Evolutionary conservation across 306 rosid species (phyloP).

Genomic region (Vigna reflexopilosa): DNA sequence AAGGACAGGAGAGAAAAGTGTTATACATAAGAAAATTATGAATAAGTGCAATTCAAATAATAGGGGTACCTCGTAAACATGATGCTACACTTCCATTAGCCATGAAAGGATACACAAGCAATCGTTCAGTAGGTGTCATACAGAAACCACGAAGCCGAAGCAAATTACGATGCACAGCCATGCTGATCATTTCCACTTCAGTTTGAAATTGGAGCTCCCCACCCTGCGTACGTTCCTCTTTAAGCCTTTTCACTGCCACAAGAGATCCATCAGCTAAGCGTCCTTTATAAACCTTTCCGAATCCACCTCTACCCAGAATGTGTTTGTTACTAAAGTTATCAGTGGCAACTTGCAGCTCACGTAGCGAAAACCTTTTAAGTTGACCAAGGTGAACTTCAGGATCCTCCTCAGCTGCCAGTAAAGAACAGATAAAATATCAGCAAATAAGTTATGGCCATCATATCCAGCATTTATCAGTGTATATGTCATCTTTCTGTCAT

Average conservation of each 20-base stretch:
- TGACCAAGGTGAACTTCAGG: conserved; percentile 97
- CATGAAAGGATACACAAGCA: conserved; percentile 96
- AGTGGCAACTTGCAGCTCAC: conserved; percentile 93
- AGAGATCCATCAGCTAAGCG: conserved; percentile 89
- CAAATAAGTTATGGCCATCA: conserved; percentile 35
- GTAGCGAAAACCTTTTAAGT: conserved; percentile 89
- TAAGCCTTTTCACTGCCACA: conserved; percentile 95
- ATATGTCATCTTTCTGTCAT: conserved; percentile 15
- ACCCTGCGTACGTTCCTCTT: conserved; percentile 88
- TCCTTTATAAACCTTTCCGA: conserved; percentile 95
- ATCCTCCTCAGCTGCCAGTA: conserved; percentile 83
- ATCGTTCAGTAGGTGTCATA: conserved; percentile 96
- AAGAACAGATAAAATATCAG: conserved; percentile 36
- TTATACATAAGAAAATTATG: conserved; percentile 17
- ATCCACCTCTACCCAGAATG: conserved; percentile 94
- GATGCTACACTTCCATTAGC: conserved; percentile 96
- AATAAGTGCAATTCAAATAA: conserved; percentile 36
- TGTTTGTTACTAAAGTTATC: conserved; percentile 81
- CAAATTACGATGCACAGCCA: conserved; percentile 97
- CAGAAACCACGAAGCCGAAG: conserved; percentile 94
- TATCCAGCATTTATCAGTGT: neutral
- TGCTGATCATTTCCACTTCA: conserved; percentile 95
- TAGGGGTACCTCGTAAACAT: conserved; percentile 78
- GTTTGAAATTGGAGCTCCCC: conserved; percentile 96
- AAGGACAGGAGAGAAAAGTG: neutral